Base-by-base conservation (phyloP, 164 flowering plant species). In the Stephania yunnanensis region DNA sequence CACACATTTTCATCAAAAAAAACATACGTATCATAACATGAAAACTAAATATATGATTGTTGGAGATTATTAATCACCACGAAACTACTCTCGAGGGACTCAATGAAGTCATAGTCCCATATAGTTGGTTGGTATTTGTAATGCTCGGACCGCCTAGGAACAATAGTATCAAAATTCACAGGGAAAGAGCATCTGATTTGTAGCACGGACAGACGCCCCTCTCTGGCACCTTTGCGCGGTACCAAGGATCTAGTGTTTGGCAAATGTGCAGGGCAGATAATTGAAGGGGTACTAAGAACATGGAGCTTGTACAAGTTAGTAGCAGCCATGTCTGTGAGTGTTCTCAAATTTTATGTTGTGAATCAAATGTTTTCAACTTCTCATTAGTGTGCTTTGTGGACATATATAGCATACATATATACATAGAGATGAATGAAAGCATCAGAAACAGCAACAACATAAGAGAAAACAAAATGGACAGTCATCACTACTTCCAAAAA, bases 71-170 rank as follows among this genome's bases (percentile, higher is more conserved):
- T 65, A 64, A 13, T 74, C 61, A 78, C 80, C 67, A 10, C 55
- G 50, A 30, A 74, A 25, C 42, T 75, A 22, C 74, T 78, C 22
- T 15, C 25, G 1, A 74, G 74, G n/a, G 80, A 74, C 74, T 78
- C 71, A 30, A 78, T 68, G 13, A 78, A 78, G 52, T 65, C 74
- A 25, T 78, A 74, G 45, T 78, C 80, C 80, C 80, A 80, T 12
- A 80, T 74, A 61, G 74, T 74, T 10, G 80, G 80, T 53, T 68
- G 48, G 46, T 77, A 80, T 46, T 68, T 50, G n/a, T 71, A 74
- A 30, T 71, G 64, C n/a, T 71, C 75, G 2, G 80, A 74, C 22
- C 75, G 66, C 61, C 71, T 74, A 46, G 74, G 55, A 13, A 68
- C 30, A 0, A 12, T 44, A 70, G 71, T 19, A 46, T 69, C 70